Conservation (phyloP, 371 early-diverging fungal genomes). For the Circinella umbellata region DNA sequence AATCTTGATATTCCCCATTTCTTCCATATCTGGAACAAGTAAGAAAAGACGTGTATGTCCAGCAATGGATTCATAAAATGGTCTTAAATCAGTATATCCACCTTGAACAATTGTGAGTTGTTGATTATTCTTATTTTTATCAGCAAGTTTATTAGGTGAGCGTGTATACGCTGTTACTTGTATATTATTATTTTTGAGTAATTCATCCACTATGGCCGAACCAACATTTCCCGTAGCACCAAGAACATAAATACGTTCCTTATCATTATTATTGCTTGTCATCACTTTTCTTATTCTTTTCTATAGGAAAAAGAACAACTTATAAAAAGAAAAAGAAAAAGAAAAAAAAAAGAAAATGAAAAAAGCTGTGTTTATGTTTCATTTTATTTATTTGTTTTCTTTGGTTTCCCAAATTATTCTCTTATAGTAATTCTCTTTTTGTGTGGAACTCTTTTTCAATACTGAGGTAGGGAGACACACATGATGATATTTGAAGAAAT, state of each 20-base stretch:
- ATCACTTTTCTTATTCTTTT: too few relatives aligned
- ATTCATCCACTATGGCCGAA: constrained; percentile 13
- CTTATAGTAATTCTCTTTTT: too few relatives aligned
- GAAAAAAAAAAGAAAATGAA: too few relatives aligned
- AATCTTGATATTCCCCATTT: constrained; percentile 1
- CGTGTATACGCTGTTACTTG: constrained; percentile 24
- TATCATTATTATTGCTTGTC: too few relatives aligned
- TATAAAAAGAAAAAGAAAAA: too few relatives aligned
- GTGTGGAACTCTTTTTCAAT: too few relatives aligned
- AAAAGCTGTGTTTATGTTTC: too few relatives aligned
- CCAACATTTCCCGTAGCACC: constrained; percentile 43
- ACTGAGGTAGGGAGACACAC: too few relatives aligned
- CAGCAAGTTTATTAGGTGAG: constrained; percentile 21
- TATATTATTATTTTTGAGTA: constrained; percentile 9
- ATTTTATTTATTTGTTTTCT: too few relatives aligned
- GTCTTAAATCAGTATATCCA: constrained; percentile 15
- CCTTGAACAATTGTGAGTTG: constrained; percentile 20
- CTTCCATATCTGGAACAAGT: constrained; percentile 9
- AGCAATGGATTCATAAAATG: constrained; percentile 15
- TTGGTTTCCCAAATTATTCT: too few relatives aligned
- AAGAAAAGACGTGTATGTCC: constrained; percentile 26
- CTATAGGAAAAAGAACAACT: too few relatives aligned
- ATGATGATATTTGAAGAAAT: too few relatives aligned
- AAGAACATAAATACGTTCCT: constrained; percentile 29
- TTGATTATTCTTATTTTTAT: not conserved